Conservation (phyloP, 257 asterid species). For the Salvia splendens region DNA sequence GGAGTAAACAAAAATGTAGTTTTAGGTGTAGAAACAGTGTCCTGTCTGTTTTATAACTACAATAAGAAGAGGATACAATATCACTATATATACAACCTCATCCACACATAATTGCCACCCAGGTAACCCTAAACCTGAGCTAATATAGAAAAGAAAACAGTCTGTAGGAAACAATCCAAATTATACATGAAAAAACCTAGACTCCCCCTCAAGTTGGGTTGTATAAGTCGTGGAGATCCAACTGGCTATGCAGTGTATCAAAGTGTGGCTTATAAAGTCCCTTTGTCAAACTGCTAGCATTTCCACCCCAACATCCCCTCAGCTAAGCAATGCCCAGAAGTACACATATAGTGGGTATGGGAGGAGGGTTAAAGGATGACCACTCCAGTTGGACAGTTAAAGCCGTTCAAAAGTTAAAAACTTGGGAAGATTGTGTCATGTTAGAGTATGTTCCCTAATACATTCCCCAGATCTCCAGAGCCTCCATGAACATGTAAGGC, state of each 20-base stretch:
- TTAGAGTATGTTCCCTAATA: neutral
- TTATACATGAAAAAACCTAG: neutral
- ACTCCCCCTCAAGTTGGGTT: neutral
- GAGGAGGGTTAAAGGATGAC: neutral
- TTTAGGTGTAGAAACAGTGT: too few relatives aligned
- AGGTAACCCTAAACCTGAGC: neutral
- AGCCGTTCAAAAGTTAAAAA: neutral
- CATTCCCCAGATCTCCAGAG: neutral
- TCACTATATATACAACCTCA: neutral
- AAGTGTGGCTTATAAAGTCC: neutral
- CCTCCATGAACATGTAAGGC: too few relatives aligned
- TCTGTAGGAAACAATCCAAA: neutral
- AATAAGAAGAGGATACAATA: too few relatives aligned
- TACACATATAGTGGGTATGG: too few relatives aligned
- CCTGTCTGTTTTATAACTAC: too few relatives aligned
- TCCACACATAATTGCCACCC: neutral
- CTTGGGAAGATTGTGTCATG: too few relatives aligned
- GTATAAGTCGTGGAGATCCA: neutral
- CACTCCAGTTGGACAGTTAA: neutral
- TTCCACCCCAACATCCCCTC: neutral
- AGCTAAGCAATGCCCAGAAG: neutral
- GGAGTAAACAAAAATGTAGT: neutral
- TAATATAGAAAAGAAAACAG: neutral
- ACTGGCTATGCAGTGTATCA: neutral
- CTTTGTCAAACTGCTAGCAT: neutral